Conservation (phyloP, 495 filamentous ascomycete genomes). For the Penicillium parvum region DNA sequence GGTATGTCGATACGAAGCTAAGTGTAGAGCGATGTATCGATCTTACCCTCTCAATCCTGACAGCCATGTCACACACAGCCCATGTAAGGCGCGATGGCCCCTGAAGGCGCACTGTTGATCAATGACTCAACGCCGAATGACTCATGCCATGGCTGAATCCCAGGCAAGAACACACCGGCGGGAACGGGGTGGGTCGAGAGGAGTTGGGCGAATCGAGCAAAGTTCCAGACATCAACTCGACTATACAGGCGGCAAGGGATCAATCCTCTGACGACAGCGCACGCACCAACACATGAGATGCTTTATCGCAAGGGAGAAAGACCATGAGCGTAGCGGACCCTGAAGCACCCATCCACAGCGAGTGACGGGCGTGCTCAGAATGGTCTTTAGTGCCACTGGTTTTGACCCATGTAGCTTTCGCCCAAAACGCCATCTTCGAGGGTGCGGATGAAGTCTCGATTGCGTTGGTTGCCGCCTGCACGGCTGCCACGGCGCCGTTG, state of each 20-base stretch:
- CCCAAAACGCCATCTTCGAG: conserved; percentile 88
- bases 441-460: conserved; percentile 87
- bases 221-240: conserved; percentile 6
- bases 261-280: not conserved
- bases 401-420: conserved; percentile 68
- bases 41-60: not conserved
- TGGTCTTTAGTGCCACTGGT: conserved; percentile 53
- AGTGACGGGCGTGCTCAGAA: not conserved
- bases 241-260: conserved; percentile 5
- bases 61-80: not conserved
- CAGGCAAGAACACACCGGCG: not conserved
- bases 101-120: not conserved
- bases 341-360: conserved; percentile 1
- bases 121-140: conserved; percentile 1
- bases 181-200: conserved; percentile 5
- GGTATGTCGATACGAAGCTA: conserved; percentile 10
- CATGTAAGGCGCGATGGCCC: not conserved
- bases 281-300: conserved; percentile 10
- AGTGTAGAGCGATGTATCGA: conserved; percentile 2
- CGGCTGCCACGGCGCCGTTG: conserved; percentile 75
- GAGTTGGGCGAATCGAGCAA: conserved; percentile 10
- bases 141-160: conserved; percentile 4
- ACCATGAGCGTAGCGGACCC: not conserved
- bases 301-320: conserved; percentile 2
- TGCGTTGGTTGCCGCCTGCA: conserved; percentile 56